Conservation (phyloP, 257 asterid genomes). For the Fraxinus excelsior region DNA sequence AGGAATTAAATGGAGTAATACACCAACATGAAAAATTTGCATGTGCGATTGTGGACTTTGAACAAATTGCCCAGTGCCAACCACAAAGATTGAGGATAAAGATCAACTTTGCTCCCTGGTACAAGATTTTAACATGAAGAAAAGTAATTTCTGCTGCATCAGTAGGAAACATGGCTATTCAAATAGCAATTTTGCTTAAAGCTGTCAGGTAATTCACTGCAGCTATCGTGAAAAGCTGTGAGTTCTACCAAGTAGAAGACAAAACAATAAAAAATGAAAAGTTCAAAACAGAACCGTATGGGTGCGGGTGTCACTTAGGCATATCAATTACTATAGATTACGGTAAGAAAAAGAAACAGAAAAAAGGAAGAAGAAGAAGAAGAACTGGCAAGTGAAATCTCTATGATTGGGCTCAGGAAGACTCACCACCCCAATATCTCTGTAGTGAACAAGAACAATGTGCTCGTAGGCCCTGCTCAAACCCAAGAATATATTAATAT, state of each 20-base stretch:
- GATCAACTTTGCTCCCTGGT: background rate
- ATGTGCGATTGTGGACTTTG: background rate
- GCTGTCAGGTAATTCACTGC: conserved; percentile 1
- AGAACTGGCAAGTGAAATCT: conserved; percentile 3
- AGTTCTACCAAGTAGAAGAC: conserved; percentile 18
- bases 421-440: conserved; percentile 83
- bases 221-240: conserved; percentile 2
- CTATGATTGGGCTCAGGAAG: conserved; percentile 16
- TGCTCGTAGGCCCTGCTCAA: conserved; percentile 88
- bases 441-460: conserved; percentile 97
- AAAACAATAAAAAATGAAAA: conserved; percentile 6
- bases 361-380: background rate
- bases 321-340: conserved; percentile 17
- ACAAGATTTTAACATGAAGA: background rate
- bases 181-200: background rate
- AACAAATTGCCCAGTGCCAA: background rate
- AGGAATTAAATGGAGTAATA: background rate
- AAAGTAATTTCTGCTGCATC: background rate
- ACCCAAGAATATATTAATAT: conserved; percentile 15
- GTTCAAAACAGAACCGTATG: background rate
- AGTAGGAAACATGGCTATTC: background rate
- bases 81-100: background rate
- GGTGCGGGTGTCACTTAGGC: background rate
- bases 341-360: background rate
- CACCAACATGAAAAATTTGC: background rate